Percentiles rank a stretch among this genome's conserved stretches.
Evolutionary conservation across 1,284 basidiomycete genomes (phyloP).

Genomic region (Heterobasidion parviporum): DNA sequence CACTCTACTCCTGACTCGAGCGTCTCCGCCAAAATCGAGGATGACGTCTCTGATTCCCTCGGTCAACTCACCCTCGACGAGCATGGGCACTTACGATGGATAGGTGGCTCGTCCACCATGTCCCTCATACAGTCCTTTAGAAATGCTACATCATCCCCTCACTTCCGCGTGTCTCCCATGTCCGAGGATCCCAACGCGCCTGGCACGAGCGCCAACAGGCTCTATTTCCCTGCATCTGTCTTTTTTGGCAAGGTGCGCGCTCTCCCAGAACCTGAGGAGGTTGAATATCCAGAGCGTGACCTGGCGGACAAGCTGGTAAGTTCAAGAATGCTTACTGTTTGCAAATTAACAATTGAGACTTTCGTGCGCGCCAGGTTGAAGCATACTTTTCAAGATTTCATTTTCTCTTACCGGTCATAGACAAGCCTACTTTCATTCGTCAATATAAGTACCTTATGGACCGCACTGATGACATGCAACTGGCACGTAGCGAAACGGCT

Average conservation of each 20-base stretch:
- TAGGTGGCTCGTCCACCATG: slow-evolving; percentile 86
- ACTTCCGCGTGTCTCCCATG: slow-evolving; percentile 73
- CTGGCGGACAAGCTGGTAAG: slow-evolving; percentile 74
- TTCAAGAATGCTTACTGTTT: background rate
- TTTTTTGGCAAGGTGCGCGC: slow-evolving; percentile 83
- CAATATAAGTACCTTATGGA: slow-evolving; percentile 72
- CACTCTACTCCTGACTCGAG: slow-evolving; percentile 27
- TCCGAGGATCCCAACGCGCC: slow-evolving; percentile 72
- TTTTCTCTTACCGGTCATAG: slow-evolving; percentile 77
- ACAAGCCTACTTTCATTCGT: slow-evolving; percentile 73
- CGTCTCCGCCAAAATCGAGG: slow-evolving; percentile 47
- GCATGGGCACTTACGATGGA: slow-evolving; percentile 87
- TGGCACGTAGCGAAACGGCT: slow-evolving; percentile 53
- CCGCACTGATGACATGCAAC: slow-evolving; percentile 41
- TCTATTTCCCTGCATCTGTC: slow-evolving; percentile 84
- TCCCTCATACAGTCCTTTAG: slow-evolving; percentile 85
- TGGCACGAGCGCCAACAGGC: slow-evolving; percentile 41
- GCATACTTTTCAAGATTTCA: slow-evolving; percentile 81
- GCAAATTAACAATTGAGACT: too few species aligned
- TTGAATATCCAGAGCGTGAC: slow-evolving; percentile 77
- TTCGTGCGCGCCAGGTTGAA: slow-evolving; percentile 45
- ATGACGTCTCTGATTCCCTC: slow-evolving; percentile 71
- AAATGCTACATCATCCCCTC: slow-evolving; percentile 60
- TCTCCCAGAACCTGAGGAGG: slow-evolving; percentile 77
- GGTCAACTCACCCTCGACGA: slow-evolving; percentile 85